phyloP scores from a whole-genome alignment of 148 eudicot species.

The Amaranthus cruentus region DNA sequence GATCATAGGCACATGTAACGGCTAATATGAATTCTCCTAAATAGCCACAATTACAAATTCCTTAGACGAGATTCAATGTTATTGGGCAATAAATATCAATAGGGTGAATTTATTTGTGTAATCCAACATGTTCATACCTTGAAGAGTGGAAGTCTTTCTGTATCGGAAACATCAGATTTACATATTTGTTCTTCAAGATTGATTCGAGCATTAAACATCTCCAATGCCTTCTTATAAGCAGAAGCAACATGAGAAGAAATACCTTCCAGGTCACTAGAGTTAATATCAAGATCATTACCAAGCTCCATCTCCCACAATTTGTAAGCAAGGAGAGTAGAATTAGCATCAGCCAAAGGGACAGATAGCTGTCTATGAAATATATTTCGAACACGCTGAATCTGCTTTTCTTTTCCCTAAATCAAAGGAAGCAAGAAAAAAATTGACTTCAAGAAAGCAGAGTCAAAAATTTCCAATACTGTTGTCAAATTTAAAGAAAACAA shows the following conservation, averaged over 20 bases:
- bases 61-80: not conserved
- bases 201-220: conserved; percentile 60
- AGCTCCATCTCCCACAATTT: conserved; percentile 84
- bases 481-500: not conserved
- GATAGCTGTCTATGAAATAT: conserved; percentile 81
- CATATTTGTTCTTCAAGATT: conserved; percentile 66
- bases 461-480: not conserved
- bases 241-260: conserved; percentile 61
- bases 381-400: conserved; percentile 69
- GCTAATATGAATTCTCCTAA: not conserved
- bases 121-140: conserved; percentile 42
- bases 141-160: conserved; percentile 62
- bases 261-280: conserved; percentile 46
- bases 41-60: not conserved
- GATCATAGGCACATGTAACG: not conserved
- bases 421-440: conserved; percentile 4
- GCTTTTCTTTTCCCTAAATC: conserved; percentile 74
- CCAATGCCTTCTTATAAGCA: conserved; percentile 74
- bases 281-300: conserved; percentile 47
- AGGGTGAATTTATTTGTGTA: not conserved
- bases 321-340: conserved; percentile 52
- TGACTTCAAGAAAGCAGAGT: not conserved
- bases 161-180: conserved; percentile 44
- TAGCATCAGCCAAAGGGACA: conserved; percentile 55
- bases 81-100: not conserved